Conservation (phyloP, 2,329 filamentous ascomycete genomes). For the Zopfia rhizophila region DNA sequence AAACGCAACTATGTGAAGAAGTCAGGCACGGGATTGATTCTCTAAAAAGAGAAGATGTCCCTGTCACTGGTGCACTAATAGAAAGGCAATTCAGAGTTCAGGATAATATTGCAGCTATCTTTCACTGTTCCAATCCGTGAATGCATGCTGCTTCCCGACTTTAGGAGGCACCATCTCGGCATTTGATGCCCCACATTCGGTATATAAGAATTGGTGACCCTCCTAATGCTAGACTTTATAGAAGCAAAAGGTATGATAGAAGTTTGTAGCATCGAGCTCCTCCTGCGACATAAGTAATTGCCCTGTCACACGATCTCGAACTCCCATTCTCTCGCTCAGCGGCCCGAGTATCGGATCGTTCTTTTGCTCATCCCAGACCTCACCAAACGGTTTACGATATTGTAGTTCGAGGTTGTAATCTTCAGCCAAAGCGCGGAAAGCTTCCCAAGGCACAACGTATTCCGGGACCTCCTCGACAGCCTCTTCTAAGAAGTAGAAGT, state of each 20-base stretch:
- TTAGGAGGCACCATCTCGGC: conserved; percentile 10
- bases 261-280: conserved; percentile 85
- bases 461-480: conserved; percentile 96
- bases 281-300: conserved; percentile 78
- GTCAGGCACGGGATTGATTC: conserved; percentile 13
- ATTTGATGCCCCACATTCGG: conserved; percentile 19
- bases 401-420: conserved; percentile 97
- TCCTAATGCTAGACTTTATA: conserved; percentile 78
- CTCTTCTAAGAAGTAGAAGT: conserved; percentile 95
- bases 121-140: no score
- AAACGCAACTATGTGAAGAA: conserved; percentile 10
- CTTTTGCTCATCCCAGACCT: conserved; percentile 93
- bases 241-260: conserved; percentile 96
- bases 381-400: conserved; percentile 89
- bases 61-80: background rate
- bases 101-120: no score
- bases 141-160: no score
- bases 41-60: no score
- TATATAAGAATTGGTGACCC: conserved; percentile 4
- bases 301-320: conserved; percentile 75
- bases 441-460: conserved; percentile 98
- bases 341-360: conserved; percentile 83
- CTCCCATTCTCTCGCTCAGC: conserved; percentile 95
- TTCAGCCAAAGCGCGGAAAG: conserved; percentile 92
- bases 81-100: no score